phyloP scores from a whole-genome alignment of 1,139 yeast genomes.

The Geotrichum carabidarum region DNA sequence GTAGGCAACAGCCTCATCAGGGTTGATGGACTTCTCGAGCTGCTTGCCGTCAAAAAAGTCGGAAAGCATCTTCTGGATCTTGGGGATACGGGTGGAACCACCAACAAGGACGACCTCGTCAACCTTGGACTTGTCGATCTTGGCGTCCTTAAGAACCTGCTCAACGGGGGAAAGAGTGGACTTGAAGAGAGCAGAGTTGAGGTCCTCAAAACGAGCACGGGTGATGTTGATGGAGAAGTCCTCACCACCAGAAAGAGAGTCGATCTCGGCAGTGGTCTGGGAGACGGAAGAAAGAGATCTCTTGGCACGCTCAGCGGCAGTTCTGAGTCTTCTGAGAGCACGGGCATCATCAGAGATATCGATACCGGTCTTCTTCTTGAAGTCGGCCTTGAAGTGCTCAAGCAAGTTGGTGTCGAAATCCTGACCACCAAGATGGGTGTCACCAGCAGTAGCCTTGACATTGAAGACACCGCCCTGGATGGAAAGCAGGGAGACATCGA shows the following conservation, averaged over 20 bases:
- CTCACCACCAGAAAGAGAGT: slow-evolving; percentile 73
- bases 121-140: slow-evolving; percentile 70
- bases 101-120: slow-evolving; percentile 86
- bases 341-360: slow-evolving; percentile 72
- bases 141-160: slow-evolving; percentile 78
- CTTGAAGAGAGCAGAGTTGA: slow-evolving; percentile 79
- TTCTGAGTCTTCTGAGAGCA: slow-evolving; percentile 81
- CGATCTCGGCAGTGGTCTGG: slow-evolving; percentile 82
- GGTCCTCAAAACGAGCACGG: slow-evolving; percentile 89
- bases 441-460: slow-evolving; percentile 93
- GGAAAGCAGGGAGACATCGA: slow-evolving; percentile 88
- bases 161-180: slow-evolving; percentile 81
- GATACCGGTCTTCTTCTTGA: slow-evolving; percentile 79
- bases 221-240: slow-evolving; percentile 78
- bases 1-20: slow-evolving; percentile 95
- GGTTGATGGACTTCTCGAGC: slow-evolving; percentile 82
- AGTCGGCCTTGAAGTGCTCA: slow-evolving; percentile 71
- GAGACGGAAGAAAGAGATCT: slow-evolving; percentile 82
- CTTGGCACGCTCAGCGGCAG: slow-evolving; percentile 91
- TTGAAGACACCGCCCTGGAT: slow-evolving; percentile 95
- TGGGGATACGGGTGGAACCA: slow-evolving; percentile 93
- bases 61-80: slow-evolving; percentile 79
- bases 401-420: slow-evolving; percentile 81
- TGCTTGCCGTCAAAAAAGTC: slow-evolving; percentile 89
- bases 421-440: slow-evolving; percentile 33